Conservation (phyloP, 2,329 filamentous ascomycete genomes). For the Cladosporium sp. region DNA sequence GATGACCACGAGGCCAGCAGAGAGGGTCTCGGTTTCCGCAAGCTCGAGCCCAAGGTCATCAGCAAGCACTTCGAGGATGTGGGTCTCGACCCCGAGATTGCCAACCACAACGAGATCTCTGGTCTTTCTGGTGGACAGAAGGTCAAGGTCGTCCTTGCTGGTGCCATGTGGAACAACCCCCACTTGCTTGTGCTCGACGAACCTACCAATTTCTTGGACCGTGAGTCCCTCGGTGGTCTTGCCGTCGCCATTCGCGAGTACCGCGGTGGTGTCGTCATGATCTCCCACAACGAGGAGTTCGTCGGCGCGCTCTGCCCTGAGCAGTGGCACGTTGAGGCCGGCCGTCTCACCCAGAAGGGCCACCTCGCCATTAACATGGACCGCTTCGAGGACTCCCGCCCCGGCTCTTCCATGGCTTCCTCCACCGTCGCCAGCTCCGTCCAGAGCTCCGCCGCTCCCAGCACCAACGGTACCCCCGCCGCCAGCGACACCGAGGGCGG, state of each 20-base stretch:
- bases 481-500: slow-evolving; percentile 65
- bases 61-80: slow-evolving; percentile 98
- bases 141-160: slow-evolving; percentile 96
- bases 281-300: slow-evolving; percentile 99
- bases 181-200: slow-evolving; percentile 97
- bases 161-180: slow-evolving; percentile 77
- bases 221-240: slow-evolving; percentile 92
- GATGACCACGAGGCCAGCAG: slow-evolving; percentile 98
- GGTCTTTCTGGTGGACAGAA: slow-evolving; percentile 96
- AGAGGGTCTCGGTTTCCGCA: slow-evolving; percentile 93
- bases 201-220: slow-evolving; percentile 98
- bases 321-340: slow-evolving; percentile 92
- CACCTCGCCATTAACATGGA: slow-evolving; percentile 71
- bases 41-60: slow-evolving; percentile 89
- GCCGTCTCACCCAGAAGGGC: slow-evolving; percentile 81
- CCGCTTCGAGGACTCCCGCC: slow-evolving; percentile 81
- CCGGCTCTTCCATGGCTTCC: slow-evolving; percentile 65
- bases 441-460: slow-evolving; percentile 34
- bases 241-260: slow-evolving; percentile 98
- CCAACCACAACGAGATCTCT: slow-evolving; percentile 97
- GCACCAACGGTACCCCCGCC: slow-evolving; percentile 35
- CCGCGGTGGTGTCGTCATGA: slow-evolving; percentile 98
- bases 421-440: slow-evolving; percentile 56
- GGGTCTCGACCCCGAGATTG: slow-evolving; percentile 93
- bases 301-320: slow-evolving; percentile 93